A percentile compares a stretch with the other conserved stretches of the same genome.
Conservation (phyloP, 768 basidiomycete species). For the Psilocybe cyanescens region DNA sequence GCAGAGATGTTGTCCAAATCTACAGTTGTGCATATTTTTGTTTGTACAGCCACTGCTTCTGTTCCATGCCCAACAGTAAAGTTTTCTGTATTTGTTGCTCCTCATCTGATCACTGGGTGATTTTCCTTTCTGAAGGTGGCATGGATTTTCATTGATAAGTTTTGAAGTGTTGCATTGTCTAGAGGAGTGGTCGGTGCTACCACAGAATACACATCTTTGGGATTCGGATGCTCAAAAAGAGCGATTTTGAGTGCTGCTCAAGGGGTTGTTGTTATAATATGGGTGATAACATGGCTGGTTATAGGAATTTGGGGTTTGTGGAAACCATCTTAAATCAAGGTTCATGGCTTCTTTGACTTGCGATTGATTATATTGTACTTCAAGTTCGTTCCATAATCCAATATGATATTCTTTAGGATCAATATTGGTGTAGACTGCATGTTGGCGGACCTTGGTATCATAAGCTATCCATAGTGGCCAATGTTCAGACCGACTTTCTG, state of each 20-base stretch:
- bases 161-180: conserved; percentile 2
- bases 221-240: not conserved
- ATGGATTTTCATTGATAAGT: conserved; percentile 9
- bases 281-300: not conserved
- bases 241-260: not conserved
- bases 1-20: conserved; percentile 17
- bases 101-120: not conserved
- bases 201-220: conserved; percentile 18
- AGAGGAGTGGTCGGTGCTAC: conserved; percentile 9
- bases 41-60: not conserved
- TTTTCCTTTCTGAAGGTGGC: not conserved
- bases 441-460: conserved; percentile 17
- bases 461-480: conserved; percentile 21
- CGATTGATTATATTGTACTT: not conserved
- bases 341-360: not conserved
- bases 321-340: not conserved
- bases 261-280: not conserved
- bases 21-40: conserved; percentile 2
- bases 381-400: conserved; percentile 17
- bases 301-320: not conserved
- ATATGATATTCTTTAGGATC: conserved; percentile 10
- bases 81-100: conserved; percentile 5
- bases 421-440: conserved; percentile 2
- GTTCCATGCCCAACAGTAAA: conserved; percentile 23
- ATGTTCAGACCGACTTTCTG: conserved; percentile 4